phyloP scores from a whole-genome alignment of 257 asterid genomes.

The Avicennia marina region DNA sequence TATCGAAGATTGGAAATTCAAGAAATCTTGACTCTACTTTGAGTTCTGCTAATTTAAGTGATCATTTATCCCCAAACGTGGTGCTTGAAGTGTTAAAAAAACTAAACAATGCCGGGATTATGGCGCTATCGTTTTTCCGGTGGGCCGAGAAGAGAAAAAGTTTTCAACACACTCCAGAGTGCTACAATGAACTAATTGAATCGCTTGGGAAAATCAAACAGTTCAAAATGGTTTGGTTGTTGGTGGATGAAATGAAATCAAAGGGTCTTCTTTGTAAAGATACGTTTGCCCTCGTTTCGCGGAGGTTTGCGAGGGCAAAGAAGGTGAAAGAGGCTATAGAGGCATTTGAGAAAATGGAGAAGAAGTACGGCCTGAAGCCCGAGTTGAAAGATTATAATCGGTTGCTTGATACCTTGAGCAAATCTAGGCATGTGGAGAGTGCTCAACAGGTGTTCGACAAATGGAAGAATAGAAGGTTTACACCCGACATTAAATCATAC shows the following conservation, averaged over 20 bases:
- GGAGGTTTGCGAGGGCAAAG: constrained; percentile 78
- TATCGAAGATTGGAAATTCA: constrained; percentile 23
- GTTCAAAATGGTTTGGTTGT: constrained; percentile 69
- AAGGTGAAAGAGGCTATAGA: constrained; percentile 63
- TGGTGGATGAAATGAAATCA: constrained; percentile 61
- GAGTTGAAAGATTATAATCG: constrained; percentile 67
- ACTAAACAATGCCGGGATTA: constrained; percentile 61
- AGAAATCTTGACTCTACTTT: constrained; percentile 36
- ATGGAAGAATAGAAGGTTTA: constrained; percentile 47
- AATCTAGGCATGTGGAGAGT: constrained; percentile 51
- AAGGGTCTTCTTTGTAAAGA: constrained; percentile 44
- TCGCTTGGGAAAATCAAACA: constrained; percentile 75
- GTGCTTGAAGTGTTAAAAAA: constrained; percentile 59
- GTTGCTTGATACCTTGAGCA: constrained; percentile 67
- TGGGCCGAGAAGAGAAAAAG: constrained; percentile 64
- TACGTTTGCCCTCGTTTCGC: constrained; percentile 62
- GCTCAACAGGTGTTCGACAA: constrained; percentile 79
- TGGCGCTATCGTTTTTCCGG: constrained; percentile 67
- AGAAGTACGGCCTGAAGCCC: constrained; percentile 49
- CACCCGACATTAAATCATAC: constrained; percentile 60
- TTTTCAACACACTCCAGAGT: constrained; percentile 32
- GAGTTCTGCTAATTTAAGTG: constrained; percentile 22
- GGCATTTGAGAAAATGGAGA: constrained; percentile 75
- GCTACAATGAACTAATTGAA: constrained; percentile 70
- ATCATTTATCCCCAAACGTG: constrained; percentile 34